phyloP scores from a whole-genome alignment of 2,329 filamentous ascomycete species.

The Aspergillus pseudoviridinutans region DNA sequence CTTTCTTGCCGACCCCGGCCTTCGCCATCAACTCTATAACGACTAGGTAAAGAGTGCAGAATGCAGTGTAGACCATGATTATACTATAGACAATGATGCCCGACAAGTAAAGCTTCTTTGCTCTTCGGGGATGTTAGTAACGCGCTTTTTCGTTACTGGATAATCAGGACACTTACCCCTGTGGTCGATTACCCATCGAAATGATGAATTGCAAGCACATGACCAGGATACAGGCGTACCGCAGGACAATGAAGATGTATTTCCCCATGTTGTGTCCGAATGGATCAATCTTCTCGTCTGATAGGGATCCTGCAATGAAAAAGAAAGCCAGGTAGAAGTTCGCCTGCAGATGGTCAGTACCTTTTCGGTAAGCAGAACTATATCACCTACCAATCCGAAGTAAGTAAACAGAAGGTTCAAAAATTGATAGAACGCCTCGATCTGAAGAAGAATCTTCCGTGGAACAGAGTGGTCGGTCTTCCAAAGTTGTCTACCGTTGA shows the following conservation, averaged over 20 bases:
- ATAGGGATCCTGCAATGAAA: slow-evolving; percentile 89
- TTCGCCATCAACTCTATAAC: slow-evolving; percentile 67
- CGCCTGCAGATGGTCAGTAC: slow-evolving; percentile 47
- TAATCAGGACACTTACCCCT: slow-evolving; percentile 56
- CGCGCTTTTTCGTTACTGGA: neutral
- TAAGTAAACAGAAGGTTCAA: slow-evolving; percentile 92
- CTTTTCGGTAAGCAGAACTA: neutral
- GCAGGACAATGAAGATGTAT: slow-evolving; percentile 79
- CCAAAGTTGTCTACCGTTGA: slow-evolving; percentile 94
- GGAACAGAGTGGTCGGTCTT: slow-evolving; percentile 82
- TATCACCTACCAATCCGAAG: slow-evolving; percentile 67
- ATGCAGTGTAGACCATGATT: slow-evolving; percentile 95
- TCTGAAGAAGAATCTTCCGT: slow-evolving; percentile 85
- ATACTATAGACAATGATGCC: slow-evolving; percentile 87
- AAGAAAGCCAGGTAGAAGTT: slow-evolving; percentile 99
- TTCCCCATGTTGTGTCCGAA: slow-evolving; percentile 84
- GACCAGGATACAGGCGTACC: slow-evolving; percentile 79
- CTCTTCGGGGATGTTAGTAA: slow-evolving; percentile 35
- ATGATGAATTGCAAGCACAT: slow-evolving; percentile 96
- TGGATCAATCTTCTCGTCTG: slow-evolving; percentile 75
- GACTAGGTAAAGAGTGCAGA: slow-evolving; percentile 85
- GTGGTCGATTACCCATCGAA: slow-evolving; percentile 90
- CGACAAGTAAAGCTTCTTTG: slow-evolving; percentile 81
- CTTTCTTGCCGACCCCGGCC: slow-evolving; percentile 33
- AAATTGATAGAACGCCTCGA: slow-evolving; percentile 95